Evolutionary conservation across 805 yeast genomes (phyloP).

Genomic region (Cyberlindnera japonica): DNA sequence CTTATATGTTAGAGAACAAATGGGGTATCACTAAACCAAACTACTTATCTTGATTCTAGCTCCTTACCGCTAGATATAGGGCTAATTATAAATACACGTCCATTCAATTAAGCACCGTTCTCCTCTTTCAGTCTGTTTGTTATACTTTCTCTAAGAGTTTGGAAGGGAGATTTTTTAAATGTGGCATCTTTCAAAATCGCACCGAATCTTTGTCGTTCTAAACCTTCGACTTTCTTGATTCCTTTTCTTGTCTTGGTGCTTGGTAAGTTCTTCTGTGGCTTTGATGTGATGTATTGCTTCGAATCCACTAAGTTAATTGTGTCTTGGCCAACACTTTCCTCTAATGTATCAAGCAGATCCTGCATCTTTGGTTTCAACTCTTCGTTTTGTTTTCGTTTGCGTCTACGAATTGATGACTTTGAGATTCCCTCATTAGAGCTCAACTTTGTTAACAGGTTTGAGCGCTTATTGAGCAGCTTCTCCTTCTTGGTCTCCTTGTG

Average conservation of each 20-base stretch:
- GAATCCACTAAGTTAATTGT: slow-evolving; percentile 22
- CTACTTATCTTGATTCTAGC: slow-evolving; percentile 13
- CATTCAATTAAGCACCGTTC: slow-evolving; percentile 3
- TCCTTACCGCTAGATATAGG: no score
- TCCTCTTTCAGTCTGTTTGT: slow-evolving; percentile 17
- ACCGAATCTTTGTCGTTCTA: slow-evolving; percentile 58
- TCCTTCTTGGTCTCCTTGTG: slow-evolving; percentile 51
- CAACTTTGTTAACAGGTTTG: slow-evolving; percentile 37
- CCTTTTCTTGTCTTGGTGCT: slow-evolving; percentile 54
- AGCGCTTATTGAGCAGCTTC: slow-evolving; percentile 40
- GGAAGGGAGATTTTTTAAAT: slow-evolving; percentile 61
- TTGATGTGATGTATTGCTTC: slow-evolving; percentile 13
- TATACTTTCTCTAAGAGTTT: slow-evolving; percentile 60
- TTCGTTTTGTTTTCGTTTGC: slow-evolving; percentile 60
- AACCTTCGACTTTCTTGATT: slow-evolving; percentile 48
- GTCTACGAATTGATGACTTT: slow-evolving; percentile 60
- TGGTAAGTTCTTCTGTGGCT: slow-evolving; percentile 40
- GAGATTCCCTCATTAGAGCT: slow-evolving; percentile 45
- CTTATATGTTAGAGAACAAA: slow-evolving; percentile 43
- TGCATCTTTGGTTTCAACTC: slow-evolving; percentile 64
- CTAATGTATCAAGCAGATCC: slow-evolving; percentile 55
- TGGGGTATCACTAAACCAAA: slow-evolving; percentile 28
- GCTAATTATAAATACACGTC: no score
- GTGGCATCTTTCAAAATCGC: slow-evolving; percentile 49
- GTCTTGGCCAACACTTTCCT: slow-evolving; percentile 19